Base-by-base conservation (phyloP, 2,329 filamentous ascomycete species). In the Exophiala sp. region DNA sequence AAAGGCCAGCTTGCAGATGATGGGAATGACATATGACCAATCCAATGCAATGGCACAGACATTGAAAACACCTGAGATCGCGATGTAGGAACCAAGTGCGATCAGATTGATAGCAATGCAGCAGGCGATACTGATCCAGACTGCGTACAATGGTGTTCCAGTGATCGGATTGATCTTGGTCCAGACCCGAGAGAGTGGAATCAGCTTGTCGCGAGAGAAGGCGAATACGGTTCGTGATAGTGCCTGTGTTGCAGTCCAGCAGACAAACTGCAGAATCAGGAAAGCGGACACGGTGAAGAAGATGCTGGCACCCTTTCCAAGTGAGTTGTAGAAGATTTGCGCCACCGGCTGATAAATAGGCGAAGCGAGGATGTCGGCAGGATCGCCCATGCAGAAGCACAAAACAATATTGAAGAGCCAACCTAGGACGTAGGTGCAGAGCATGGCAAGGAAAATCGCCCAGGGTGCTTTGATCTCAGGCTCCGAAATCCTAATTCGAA, bases 81-180 rank as follows among this genome's bases (percentile, higher is more conserved):
- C 72, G 24, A 76, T 74, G 64, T 80, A 79, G 24, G 75, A 79
- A 41, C 78, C 80, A 5, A 84, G 75, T 40, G 76, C 80, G 62
- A 83, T 81, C 57, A 83, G 71, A 66, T 83, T 83, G 70, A 84
- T 80, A 46, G 73, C 69, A 58, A 82, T 76, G 68, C 78, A 82
- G 56, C 74, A 78, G 61, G 77, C 67, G 29, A 78, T 72, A 50
- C 75, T 78, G 51, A 82, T 72, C 80, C 80, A 83, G 45, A 82
- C 79, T 11, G 79, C 76, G 29, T 75, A 71, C 18, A 81, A 66
- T 3, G 79, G 79, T 1, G 78, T 81, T 48, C 74, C 71, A 11
- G 79, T 82, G 55, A 68, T 62, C 47, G 69, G 66, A 64, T 76
- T 69, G 67, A 79, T 71, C 65, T 72, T 77, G 66, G 73, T 75